Conservation (phyloP, 305 asterid species). For the Fraxinus nigra region DNA sequence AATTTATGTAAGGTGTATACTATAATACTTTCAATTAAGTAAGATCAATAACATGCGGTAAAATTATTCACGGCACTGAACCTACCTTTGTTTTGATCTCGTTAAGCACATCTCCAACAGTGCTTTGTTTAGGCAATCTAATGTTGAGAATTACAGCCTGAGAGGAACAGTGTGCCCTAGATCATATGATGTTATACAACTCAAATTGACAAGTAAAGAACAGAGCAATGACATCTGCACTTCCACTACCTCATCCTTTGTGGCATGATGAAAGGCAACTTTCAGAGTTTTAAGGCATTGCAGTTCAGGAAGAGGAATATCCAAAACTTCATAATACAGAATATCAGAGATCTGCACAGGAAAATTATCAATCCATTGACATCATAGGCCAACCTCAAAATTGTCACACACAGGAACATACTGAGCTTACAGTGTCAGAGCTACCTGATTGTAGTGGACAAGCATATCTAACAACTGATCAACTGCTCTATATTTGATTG, state of each 20-base stretch:
- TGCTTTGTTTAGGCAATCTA: constrained; percentile 66
- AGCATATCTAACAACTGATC: constrained; percentile 47
- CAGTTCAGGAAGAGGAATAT: constrained; percentile 82
- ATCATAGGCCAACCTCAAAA: constrained; percentile 13
- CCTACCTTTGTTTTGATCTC: constrained; percentile 69
- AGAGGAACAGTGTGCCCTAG: constrained; percentile 21
- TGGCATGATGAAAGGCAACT: constrained; percentile 67
- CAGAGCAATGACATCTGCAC: neutral
- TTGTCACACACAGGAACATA: neutral
- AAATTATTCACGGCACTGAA: constrained; percentile 14
- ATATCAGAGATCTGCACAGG: constrained; percentile 57
- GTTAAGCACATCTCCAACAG: constrained; percentile 68
- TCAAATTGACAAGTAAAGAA: constrained; percentile 4
- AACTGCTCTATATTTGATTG: constrained; percentile 38
- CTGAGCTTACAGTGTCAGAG: neutral
- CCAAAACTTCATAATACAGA: constrained; percentile 73
- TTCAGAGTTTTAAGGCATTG: constrained; percentile 73
- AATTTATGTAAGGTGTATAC: neutral
- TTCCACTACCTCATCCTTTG: constrained; percentile 64
- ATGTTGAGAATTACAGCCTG: constrained; percentile 58
- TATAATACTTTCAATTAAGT: constrained; percentile 3
- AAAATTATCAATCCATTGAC: constrained; percentile 13
- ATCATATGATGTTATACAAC: constrained; percentile 1
- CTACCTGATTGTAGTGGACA: constrained; percentile 49
- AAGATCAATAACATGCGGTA: neutral